Evolutionary conservation across 2,329 filamentous ascomycete genomes (phyloP).

Genomic region (Xylariomycetidae sp.): DNA sequence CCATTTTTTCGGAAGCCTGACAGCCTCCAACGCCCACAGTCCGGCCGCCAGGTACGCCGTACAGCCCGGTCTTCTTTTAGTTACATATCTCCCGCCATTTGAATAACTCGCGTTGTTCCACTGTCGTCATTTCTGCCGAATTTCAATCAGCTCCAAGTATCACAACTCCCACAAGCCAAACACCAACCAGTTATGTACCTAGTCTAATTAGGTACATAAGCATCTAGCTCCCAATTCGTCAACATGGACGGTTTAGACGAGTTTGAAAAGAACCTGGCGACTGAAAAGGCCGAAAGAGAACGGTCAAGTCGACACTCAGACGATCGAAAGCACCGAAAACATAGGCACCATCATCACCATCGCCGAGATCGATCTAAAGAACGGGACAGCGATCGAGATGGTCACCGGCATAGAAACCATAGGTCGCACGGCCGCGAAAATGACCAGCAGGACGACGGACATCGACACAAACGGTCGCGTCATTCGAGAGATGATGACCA

Average conservation of each 20-base stretch:
- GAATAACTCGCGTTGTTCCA: too few species aligned
- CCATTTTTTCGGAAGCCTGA: too few species aligned
- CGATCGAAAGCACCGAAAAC: constrained; percentile 39
- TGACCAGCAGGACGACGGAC: constrained; percentile 46
- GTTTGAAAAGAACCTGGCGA: constrained; percentile 72
- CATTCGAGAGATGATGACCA: constrained; percentile 49
- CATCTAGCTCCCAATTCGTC: constrained; percentile 2
- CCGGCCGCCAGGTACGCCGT: too few species aligned
- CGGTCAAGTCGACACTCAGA: constrained; percentile 30
- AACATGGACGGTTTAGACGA: constrained; percentile 57
- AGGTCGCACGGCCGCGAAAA: constrained; percentile 34
- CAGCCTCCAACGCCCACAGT: too few species aligned
- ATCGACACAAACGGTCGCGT: constrained; percentile 61
- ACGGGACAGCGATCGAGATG: constrained; percentile 33
- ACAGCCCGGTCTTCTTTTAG: too few species aligned
- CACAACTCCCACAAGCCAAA: too few species aligned
- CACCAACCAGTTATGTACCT: too few species aligned
- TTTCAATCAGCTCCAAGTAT: too few species aligned
- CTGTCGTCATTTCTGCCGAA: too few species aligned
- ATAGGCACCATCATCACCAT: constrained; percentile 40
- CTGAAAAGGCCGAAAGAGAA: constrained; percentile 54
- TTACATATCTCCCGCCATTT: too few species aligned
- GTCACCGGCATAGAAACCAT: constrained; percentile 27
- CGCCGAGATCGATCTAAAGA: constrained; percentile 43
- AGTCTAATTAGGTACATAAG: background rate